Base-by-base conservation (phyloP, 345 rosid genomes). In the Nasturtium officinale region DNA sequence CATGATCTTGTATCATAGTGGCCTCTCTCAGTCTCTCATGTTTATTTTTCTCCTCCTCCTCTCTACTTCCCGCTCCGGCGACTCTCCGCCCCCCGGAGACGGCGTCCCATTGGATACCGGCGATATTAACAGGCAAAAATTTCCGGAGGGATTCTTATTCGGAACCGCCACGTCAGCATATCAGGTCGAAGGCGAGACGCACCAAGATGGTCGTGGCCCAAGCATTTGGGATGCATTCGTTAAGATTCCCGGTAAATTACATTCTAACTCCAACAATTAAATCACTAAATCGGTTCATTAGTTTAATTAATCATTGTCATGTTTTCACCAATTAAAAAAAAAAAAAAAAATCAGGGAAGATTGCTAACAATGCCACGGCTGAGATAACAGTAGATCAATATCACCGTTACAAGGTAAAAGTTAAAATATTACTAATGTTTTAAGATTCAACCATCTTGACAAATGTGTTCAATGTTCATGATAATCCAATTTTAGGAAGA, bases 161-260 rank as follows among this genome's bases (percentile, higher is more conserved):
- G 97, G 96, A 52, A 87, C 96, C 13, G 94, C 97, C 16, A 85
- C 96, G 25, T 89, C 97, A 6, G 97, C 97, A 8, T 89, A 85
- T 62, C 96, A 91, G 66, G 96, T 91, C 16, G 97, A 91, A 85
- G 97, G 94, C 40, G 83, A 85, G 89, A 86, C 97, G 7, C n/a
- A 82, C 65, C 77, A 81, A 59, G 97, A 81, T 17, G 97, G 96
- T 38, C 97, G 97, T 43, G 97, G 97, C 6, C 97, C 94, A 56
- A 89, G 96, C 88, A 89, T 91, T 69, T 89, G 97, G 97, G 96
- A 91, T 70, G 85, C 15, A 26, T 89, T 87, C 58, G 80, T 85
- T 26, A 80, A 87, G 53, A 83, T 51, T 23, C 96, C 96, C 9
- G 92, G 96, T 86, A 75, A 58, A 53, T 69, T 12, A 5, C 51